Conservation (phyloP, 257 asterid genomes). For the Henckelia pumila region DNA sequence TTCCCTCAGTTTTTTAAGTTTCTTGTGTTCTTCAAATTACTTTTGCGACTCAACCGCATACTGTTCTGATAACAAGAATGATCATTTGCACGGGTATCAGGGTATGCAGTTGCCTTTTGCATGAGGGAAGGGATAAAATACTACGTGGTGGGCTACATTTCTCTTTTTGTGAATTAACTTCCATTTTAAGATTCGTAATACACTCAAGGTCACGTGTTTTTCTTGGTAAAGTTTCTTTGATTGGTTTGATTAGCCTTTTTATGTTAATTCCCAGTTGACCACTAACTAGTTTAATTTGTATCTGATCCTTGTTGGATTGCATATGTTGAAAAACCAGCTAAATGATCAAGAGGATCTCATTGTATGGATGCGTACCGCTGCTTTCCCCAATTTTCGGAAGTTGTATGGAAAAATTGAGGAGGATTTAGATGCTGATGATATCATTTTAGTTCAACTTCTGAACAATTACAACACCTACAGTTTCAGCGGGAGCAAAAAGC, state of each 20-base stretch:
- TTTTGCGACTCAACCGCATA: background rate
- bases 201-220: background rate
- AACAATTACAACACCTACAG: conserved; percentile 79
- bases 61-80: background rate
- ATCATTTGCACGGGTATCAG: background rate
- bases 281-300: conserved; percentile 1
- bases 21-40: background rate
- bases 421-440: conserved; percentile 55
- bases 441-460: conserved; percentile 42
- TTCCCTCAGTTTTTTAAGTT: no score
- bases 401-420: conserved; percentile 70
- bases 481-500: conserved; percentile 68
- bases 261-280: conserved; percentile 12
- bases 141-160: background rate
- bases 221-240: background rate
- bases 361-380: conserved; percentile 84
- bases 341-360: conserved; percentile 79
- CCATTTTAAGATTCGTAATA: no score
- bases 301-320: conserved; percentile 14
- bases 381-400: conserved; percentile 67
- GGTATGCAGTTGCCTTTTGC: background rate
- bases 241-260: conserved; percentile 8
- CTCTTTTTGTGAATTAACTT: background rate
- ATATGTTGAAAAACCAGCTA: conserved; percentile 45
- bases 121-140: background rate